Evolutionary conservation across 257 asterid species (phyloP).

Genomic region (Scutellaria baicalensis): DNA sequence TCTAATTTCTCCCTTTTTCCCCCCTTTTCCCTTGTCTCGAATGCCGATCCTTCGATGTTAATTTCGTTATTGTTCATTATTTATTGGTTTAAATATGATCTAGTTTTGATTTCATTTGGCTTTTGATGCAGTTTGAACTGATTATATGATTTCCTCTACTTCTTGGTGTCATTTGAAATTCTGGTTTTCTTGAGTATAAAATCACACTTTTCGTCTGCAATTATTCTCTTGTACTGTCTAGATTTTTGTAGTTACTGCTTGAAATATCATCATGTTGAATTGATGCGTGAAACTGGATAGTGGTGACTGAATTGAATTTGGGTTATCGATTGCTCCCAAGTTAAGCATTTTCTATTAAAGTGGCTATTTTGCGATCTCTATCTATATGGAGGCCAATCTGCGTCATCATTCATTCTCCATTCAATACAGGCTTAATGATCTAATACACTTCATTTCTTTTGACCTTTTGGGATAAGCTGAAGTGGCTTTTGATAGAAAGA

Average conservation of each 20-base stretch:
- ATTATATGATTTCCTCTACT: not conserved
- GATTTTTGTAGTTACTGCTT: not conserved
- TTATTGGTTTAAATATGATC: not conserved
- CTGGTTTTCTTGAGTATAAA: not conserved
- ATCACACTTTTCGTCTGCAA: not conserved
- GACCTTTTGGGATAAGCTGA: not conserved
- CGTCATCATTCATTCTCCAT: not conserved
- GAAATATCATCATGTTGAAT: not conserved
- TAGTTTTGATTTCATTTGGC: not conserved
- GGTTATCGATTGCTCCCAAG: not conserved
- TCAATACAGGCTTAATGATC: too few species aligned
- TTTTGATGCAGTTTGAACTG: conserved; percentile 6
- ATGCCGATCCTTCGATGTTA: conserved; percentile 11
- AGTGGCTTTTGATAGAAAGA: not conserved
- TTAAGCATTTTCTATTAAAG: not conserved
- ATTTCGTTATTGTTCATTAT: not conserved
- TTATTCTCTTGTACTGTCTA: not conserved
- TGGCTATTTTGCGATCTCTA: not conserved
- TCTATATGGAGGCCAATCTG: not conserved
- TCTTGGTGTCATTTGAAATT: not conserved
- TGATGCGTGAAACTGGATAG: not conserved
- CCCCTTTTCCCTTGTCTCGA: not conserved
- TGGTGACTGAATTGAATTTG: not conserved
- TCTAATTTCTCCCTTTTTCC: not conserved
- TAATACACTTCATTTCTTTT: not conserved